Conservation (phyloP, 805 yeast species). For the Ogataea thermomethanolica region DNA sequence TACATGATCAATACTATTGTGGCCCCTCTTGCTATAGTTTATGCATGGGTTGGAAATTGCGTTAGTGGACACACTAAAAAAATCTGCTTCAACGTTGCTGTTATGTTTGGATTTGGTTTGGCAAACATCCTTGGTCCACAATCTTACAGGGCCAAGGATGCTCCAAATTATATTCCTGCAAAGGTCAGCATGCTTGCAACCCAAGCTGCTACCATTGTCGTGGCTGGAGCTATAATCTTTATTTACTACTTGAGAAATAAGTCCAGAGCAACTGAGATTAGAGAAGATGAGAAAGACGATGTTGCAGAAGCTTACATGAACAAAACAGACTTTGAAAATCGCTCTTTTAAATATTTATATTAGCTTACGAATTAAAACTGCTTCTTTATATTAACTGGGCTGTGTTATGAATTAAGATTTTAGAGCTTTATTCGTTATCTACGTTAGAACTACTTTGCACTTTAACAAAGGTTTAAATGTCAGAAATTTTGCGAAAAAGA, state of each 20-base stretch:
- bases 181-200: constrained; percentile 52
- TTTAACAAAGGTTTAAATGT: neutral
- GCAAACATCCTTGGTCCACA: constrained; percentile 63
- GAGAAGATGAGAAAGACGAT: constrained; percentile 27
- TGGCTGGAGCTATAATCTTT: constrained; percentile 39
- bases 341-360: constrained; percentile 50
- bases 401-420: no score
- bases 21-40: constrained; percentile 43
- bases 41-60: constrained; percentile 60
- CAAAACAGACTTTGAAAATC: constrained; percentile 55
- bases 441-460: no score
- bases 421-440: no score
- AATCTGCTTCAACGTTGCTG: constrained; percentile 48
- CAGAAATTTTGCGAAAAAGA: constrained; percentile 7
- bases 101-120: constrained; percentile 54
- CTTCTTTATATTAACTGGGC: no score
- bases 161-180: constrained; percentile 56
- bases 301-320: constrained; percentile 45
- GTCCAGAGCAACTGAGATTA: constrained; percentile 39
- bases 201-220: constrained; percentile 46
- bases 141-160: constrained; percentile 47
- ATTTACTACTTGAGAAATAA: constrained; percentile 47
- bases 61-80: constrained; percentile 63
- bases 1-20: constrained; percentile 26
- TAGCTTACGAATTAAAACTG: constrained; percentile 15